Percentiles rank a stretch among this genome's conserved stretches.
Conservation (phyloP, 352 stramenopile species). For the Aphanomyces euteiches region DNA sequence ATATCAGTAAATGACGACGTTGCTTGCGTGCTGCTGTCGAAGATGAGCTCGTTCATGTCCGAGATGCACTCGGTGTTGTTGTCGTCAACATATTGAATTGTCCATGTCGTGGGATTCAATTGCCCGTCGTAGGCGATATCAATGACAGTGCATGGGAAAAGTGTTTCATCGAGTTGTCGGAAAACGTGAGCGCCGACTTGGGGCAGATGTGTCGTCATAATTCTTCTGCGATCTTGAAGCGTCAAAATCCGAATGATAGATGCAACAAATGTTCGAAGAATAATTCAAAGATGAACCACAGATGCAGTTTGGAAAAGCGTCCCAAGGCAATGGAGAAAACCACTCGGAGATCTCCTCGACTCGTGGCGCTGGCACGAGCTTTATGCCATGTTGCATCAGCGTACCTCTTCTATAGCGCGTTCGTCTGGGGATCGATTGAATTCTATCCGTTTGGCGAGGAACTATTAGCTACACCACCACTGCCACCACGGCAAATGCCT, state of each 20-base stretch:
- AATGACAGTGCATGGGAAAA: conserved; percentile 38
- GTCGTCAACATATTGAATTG: conserved; percentile 39
- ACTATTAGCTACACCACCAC: not conserved
- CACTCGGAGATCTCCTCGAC: not conserved
- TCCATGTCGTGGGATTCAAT: conserved; percentile 19
- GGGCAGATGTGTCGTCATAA: not conserved
- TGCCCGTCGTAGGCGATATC: conserved; percentile 3
- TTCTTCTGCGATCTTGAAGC: conserved; percentile 2
- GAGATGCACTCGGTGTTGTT: conserved; percentile 32
- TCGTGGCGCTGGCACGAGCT: not conserved
- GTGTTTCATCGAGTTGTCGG: conserved; percentile 36
- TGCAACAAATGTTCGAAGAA: not conserved
- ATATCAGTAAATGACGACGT: conserved; percentile 28
- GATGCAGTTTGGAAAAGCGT: not conserved
- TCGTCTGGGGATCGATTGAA: not conserved
- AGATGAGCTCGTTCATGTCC: conserved; percentile 36
- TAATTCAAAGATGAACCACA: not conserved
- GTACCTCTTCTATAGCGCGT: conserved; percentile 10
- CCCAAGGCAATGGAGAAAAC: not conserved
- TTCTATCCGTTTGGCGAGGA: conserved; percentile 21
- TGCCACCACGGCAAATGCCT: not conserved
- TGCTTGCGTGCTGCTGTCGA: not conserved
- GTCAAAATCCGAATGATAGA: not conserved
- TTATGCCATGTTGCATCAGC: not conserved
- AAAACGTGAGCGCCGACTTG: conserved; percentile 30